phyloP scores from a whole-genome alignment of 2,329 filamentous ascomycete species.

The Cladophialophora bantiana region DNA sequence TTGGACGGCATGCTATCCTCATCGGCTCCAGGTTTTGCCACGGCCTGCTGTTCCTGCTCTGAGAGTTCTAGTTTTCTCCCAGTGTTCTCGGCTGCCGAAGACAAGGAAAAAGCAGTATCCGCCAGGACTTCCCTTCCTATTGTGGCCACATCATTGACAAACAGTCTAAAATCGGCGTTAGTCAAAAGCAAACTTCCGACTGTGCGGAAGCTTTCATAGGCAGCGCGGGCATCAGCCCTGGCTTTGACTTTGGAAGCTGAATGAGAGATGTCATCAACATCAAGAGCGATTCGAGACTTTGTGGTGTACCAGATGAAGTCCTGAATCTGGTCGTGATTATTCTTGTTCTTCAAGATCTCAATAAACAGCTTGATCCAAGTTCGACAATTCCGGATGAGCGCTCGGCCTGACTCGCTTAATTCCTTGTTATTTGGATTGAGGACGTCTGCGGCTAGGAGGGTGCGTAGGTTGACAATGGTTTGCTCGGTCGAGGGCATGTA shows the following conservation, averaged over 20 bases:
- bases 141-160: constrained; percentile 79
- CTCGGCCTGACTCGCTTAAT: constrained; percentile 77
- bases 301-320: constrained; percentile 87
- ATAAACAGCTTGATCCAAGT: constrained; percentile 81
- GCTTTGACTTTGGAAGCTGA: constrained; percentile 68
- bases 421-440: constrained; percentile 77
- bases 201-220: constrained; percentile 81
- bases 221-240: constrained; percentile 74
- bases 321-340: constrained; percentile 82
- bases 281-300: constrained; percentile 74
- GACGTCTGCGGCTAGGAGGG: constrained; percentile 76
- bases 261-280: constrained; percentile 68
- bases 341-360: constrained; percentile 82
- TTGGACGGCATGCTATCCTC: constrained; percentile 59
- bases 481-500: constrained; percentile 95
- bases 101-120: constrained; percentile 82
- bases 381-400: constrained; percentile 74
- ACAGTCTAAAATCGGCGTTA: constrained; percentile 87
- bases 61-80: constrained; percentile 77
- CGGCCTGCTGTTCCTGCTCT: constrained; percentile 62
- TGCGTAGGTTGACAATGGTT: constrained; percentile 77
- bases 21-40: constrained; percentile 55
- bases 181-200: constrained; percentile 84
- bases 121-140: constrained; percentile 84
- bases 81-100: constrained; percentile 75